Percentiles rank a stretch among this genome's conserved stretches.
phyloP scores from a whole-genome alignment of 176 grass and related monocot species.

The Oryza punctata region DNA sequence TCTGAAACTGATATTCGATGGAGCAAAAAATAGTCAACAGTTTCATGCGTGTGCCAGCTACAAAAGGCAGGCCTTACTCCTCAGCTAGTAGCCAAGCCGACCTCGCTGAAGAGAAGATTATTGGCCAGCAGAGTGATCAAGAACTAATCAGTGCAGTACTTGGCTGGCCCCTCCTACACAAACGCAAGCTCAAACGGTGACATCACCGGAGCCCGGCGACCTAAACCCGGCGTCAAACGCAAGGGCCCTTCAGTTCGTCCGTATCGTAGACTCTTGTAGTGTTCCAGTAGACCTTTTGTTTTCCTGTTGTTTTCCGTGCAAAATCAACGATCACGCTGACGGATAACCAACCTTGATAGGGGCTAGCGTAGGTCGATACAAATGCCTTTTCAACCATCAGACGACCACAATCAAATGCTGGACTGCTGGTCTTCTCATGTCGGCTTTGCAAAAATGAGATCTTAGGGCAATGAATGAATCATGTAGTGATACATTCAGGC shows the following conservation, averaged over 20 bases:
- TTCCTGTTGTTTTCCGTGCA: not conserved
- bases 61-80: not conserved
- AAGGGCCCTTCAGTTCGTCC: not conserved
- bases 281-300: not conserved
- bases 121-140: not conserved
- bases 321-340: not conserved
- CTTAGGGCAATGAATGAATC: not conserved
- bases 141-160: not conserved
- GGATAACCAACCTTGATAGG: not conserved
- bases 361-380: constrained; percentile 11
- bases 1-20: not conserved
- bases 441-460: constrained; percentile 13
- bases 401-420: not conserved
- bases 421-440: constrained; percentile 8
- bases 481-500: not conserved
- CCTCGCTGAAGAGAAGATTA: constrained; percentile 5
- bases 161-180: not conserved
- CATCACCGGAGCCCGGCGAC: not conserved
- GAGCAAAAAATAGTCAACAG: not conserved
- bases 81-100: not conserved
- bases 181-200: not conserved
- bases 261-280: not conserved
- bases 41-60: not conserved
- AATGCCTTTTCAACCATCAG: constrained; percentile 12
- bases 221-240: not conserved